These are phyloP conservation scores for Passalora sequoiae DNA, from an alignment of 2,329 filamentous ascomycete genomes.

Conservation along the genomic window DNA sequence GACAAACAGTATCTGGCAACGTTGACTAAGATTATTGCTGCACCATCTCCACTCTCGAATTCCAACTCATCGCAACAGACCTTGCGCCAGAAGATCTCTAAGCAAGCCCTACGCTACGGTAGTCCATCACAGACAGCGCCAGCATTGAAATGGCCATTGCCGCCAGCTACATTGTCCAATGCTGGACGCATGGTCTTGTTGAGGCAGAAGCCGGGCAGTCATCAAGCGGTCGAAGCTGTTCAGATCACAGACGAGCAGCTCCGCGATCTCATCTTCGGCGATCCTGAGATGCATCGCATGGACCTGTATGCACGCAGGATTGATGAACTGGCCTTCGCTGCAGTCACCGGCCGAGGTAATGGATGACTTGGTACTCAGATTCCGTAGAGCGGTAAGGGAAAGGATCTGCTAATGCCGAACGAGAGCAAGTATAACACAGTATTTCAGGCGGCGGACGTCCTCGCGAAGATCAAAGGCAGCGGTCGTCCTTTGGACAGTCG, in stretches of 20 bases:
- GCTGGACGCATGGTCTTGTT: conserved; percentile 66
- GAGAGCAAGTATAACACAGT: too few relatives aligned
- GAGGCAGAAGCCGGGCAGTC: conserved; percentile 40
- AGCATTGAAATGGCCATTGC: conserved; percentile 56
- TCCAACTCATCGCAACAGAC: conserved; percentile 6
- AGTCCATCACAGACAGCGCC: conserved; percentile 4
- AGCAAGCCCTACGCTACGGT: conserved; percentile 8
- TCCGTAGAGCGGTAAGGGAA: too few relatives aligned
- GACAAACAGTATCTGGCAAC: conserved; percentile 71
- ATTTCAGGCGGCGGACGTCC: too few relatives aligned
- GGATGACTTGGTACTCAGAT: conserved; percentile 8
- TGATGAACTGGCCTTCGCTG: conserved; percentile 64
- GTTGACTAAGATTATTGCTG: conserved; percentile 64
- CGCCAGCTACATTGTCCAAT: conserved; percentile 61
- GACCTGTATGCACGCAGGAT: conserved; percentile 67
- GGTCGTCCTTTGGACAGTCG: too few relatives aligned
- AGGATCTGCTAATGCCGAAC: too few relatives aligned
- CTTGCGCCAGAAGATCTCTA: conserved; percentile 10
- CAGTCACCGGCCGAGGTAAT: conserved; percentile 49
- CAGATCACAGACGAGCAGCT: conserved; percentile 64
- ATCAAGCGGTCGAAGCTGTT: conserved; percentile 60
- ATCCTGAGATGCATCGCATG: conserved; percentile 78
- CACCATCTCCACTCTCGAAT: conserved; percentile 25
- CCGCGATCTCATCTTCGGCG: conserved; percentile 69
- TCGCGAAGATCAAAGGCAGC: too few relatives aligned